Evolutionary conservation across 371 early-diverging fungal species (phyloP).

Genomic region (Rhizomucor pusillus): DNA sequence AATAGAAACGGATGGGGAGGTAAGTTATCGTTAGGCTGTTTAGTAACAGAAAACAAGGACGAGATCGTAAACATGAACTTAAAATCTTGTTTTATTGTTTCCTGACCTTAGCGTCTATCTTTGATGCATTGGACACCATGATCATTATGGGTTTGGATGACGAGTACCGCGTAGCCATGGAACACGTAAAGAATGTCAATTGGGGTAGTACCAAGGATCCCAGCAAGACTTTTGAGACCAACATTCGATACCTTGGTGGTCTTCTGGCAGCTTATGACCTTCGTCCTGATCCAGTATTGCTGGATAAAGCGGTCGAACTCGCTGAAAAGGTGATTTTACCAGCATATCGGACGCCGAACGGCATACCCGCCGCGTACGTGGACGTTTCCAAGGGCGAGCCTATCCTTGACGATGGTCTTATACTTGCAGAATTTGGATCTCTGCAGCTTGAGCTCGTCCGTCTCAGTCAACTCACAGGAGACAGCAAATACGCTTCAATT

Average conservation of each 20-base stretch:
- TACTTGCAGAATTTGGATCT: slow-evolving; percentile 80
- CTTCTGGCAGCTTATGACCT: slow-evolving; percentile 60
- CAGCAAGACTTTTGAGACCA: slow-evolving; percentile 66
- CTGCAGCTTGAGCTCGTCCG: slow-evolving; percentile 82
- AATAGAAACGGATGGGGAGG: slow-evolving; percentile 57
- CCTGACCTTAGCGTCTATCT: slow-evolving; percentile 54
- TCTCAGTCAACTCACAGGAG: slow-evolving; percentile 67
- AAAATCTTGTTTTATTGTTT: not conserved
- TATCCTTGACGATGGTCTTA: not conserved
- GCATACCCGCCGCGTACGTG: slow-evolving; percentile 72
- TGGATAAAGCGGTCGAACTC: slow-evolving; percentile 72
- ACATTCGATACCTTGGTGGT: slow-evolving; percentile 72
- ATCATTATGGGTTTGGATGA: slow-evolving; percentile 71
- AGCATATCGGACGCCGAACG: slow-evolving; percentile 61
- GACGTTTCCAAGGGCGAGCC: slow-evolving; percentile 25
- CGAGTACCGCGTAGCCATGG: slow-evolving; percentile 48
- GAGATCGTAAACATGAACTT: not conserved
- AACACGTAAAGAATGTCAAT: slow-evolving; percentile 56
- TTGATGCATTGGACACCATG: slow-evolving; percentile 87
- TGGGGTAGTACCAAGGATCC: slow-evolving; percentile 30
- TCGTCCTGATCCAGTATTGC: slow-evolving; percentile 51
- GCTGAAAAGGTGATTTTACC: slow-evolving; percentile 67
- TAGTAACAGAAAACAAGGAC: too few species aligned
- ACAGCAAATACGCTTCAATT: slow-evolving; percentile 53
- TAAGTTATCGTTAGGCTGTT: slow-evolving; percentile 4